These are phyloP conservation scores for Orbilia quercus DNA, from an alignment of 2,329 filamentous ascomycete species.

Conservation along the genomic window DNA sequence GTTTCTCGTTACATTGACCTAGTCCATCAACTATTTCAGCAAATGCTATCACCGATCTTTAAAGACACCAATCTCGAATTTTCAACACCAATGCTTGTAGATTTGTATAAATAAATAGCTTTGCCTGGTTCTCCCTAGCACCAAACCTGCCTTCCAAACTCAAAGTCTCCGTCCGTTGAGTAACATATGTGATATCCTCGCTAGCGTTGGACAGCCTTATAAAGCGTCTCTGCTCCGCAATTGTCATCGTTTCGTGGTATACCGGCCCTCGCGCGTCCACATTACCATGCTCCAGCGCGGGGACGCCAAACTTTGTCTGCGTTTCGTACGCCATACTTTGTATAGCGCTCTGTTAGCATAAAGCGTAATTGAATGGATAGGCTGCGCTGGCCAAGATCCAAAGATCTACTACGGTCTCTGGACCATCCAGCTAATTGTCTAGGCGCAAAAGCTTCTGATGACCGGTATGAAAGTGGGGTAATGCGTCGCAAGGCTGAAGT, in stretches of 20 bases:
- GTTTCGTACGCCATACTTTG: conserved; percentile 1
- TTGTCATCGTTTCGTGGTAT: conserved; percentile 1
- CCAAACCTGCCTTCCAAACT: not conserved
- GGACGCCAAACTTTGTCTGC: not conserved
- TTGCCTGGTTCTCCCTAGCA: not conserved
- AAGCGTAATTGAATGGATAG: not conserved
- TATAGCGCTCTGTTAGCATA: not conserved
- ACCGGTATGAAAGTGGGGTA: too few relatives aligned
- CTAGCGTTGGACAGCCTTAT: not conserved
- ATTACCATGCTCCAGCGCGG: not conserved
- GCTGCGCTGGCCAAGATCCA: too few relatives aligned
- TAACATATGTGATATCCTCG: not conserved
- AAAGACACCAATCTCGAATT: not conserved
- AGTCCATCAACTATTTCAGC: too few relatives aligned
- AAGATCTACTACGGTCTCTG: too few relatives aligned
- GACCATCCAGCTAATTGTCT: too few relatives aligned
- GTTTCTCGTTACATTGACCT: too few relatives aligned
- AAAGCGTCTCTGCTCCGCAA: not conserved
- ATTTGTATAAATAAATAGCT: not conserved
- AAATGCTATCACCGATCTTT: too few relatives aligned
- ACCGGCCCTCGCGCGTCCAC: not conserved
- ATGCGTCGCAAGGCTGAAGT: too few relatives aligned
- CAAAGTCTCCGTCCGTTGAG: not conserved
- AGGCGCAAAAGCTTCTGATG: too few relatives aligned
- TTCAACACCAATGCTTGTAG: not conserved